Base-by-base conservation (phyloP, 2,329 filamentous ascomycete genomes). In the Macrophomina phaseolina region DNA sequence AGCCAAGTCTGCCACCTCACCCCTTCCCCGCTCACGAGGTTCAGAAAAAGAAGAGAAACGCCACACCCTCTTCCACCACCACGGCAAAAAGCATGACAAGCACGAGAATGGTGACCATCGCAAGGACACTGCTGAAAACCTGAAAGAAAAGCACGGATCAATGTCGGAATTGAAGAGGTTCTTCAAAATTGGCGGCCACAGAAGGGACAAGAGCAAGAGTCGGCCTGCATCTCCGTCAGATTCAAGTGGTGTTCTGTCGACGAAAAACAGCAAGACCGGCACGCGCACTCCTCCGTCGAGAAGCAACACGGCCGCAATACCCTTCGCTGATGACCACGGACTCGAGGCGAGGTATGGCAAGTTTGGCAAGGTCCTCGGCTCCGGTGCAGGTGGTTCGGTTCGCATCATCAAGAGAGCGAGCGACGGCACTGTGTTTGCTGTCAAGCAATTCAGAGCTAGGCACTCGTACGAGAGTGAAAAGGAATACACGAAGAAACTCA, bases 101-200 rank as follows among this genome's bases (percentile, higher is more conserved):
- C 81, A 87, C 18, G 74, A 74, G 18, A 81, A 81, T 38, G 53
- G 70, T 78, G 78, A 76, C 69, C 75, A 80, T 81, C 65, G 80
- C 80, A 2, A 84, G 85, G 68, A 84, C 81, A 69, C 34, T 61
- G 49, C 34, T 14, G 36, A 64, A 14, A n/a, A 73, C 68, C 65
- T 71, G 4, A 62, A 62, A 38, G 72, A 72, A 18, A 70, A 76
- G 49, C 80, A 92, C 68, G 89, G 91, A 28, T 97, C 95, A 5
- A 98, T 98, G 91, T 90, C 91, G 3, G 94, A 98, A 73, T 80
- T 99, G 68, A 97, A 97, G 81, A 87, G 95, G n/a, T 99, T 99
- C 78, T 97, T 99, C 83, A 95, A 90, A 79, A 89, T 93, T 68
- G 87, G 90, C 63, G 86, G 87, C 2, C 85, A 89, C 70, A 81